Evolutionary conservation across 2,329 filamentous ascomycete genomes (phyloP).

Genomic region (Sclerotinia trifoliorum): DNA sequence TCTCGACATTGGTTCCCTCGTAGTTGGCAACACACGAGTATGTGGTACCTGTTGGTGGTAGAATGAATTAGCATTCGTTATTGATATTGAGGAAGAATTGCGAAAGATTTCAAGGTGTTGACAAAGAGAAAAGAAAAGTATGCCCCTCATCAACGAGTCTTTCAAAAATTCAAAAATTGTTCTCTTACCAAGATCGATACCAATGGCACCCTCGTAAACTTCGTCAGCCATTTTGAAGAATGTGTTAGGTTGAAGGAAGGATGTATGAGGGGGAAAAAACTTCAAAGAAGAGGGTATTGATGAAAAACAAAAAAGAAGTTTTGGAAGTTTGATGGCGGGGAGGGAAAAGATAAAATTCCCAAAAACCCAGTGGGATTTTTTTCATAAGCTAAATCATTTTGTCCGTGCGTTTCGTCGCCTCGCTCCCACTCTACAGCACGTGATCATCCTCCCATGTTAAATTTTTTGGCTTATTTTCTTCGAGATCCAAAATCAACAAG

Average conservation of each 20-base stretch:
- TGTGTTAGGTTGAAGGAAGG: slow-evolving; percentile 27
- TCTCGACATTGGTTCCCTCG: slow-evolving; percentile 99
- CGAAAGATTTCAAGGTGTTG: background rate
- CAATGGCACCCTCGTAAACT: slow-evolving; percentile 99
- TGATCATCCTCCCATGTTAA: background rate
- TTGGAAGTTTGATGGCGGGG: slow-evolving; percentile 24
- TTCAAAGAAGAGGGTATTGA: slow-evolving; percentile 23
- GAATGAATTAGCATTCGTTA: slow-evolving; percentile 33
- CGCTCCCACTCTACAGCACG: background rate
- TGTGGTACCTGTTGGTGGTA: slow-evolving; percentile 72
- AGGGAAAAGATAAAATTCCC: slow-evolving; percentile 19
- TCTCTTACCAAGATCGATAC: slow-evolving; percentile 93
- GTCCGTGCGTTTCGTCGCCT: slow-evolving; percentile 16
- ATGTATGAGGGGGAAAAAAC: slow-evolving; percentile 25
- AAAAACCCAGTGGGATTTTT: slow-evolving; percentile 20
- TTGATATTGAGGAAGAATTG: background rate
- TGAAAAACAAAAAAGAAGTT: slow-evolving; percentile 18
- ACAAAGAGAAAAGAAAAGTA: slow-evolving; percentile 8
- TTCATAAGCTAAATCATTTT: slow-evolving; percentile 6
- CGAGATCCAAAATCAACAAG: background rate
- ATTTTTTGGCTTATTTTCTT: background rate
- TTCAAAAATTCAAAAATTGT: background rate
- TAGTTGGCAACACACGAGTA: slow-evolving; percentile 99
- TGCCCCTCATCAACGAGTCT: slow-evolving; percentile 17
- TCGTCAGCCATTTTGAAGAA: slow-evolving; percentile 82